phyloP scores from a whole-genome alignment of 1,284 basidiomycete species.

The Leucoagaricus sp. region DNA sequence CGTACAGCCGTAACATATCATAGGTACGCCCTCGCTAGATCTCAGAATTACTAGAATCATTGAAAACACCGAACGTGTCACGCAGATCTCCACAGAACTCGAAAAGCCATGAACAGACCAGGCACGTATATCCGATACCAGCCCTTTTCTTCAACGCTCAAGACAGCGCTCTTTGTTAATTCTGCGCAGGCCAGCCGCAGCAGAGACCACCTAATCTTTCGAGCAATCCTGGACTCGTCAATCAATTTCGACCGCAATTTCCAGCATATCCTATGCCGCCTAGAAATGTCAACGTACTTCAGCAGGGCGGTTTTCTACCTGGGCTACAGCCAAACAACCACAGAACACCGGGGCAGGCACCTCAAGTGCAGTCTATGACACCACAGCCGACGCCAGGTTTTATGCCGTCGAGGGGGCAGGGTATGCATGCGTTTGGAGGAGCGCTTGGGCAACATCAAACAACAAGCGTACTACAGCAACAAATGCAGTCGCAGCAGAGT shows the following conservation, averaged over 20 bases:
- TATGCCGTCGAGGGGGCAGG: conserved; percentile 61
- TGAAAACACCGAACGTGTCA: not conserved
- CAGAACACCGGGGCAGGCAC: conserved; percentile 49
- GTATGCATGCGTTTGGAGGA: conserved; percentile 57
- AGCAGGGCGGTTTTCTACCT: conserved; percentile 49
- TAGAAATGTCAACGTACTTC: conserved; percentile 53
- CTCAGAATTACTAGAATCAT: not conserved
- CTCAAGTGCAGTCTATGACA: conserved; percentile 52
- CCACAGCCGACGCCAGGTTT: conserved; percentile 65
- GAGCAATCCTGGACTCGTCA: conserved; percentile 61
- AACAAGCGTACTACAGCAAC: conserved; percentile 45
- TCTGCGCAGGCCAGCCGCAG: conserved; percentile 68
- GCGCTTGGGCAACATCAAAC: conserved; percentile 55
- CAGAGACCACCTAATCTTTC: conserved; percentile 74
- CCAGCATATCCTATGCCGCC: conserved; percentile 64
- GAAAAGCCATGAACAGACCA: conserved; percentile 50
- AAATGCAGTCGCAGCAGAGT: conserved; percentile 40
- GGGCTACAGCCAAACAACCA: conserved; percentile 57
- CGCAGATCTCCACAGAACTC: conserved; percentile 12
- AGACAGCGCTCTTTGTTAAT: conserved; percentile 23
- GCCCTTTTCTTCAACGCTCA: conserved; percentile 18
- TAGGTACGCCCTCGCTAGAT: conserved; percentile 1
- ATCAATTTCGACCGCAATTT: conserved; percentile 66
- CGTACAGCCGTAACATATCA: conserved; percentile 3
- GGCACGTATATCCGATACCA: conserved; percentile 32